Evolutionary conservation across 2,329 filamentous ascomycete species (phyloP), one percentile per base, ranked within the genome.

Genomic region (Arthrinium phaeospermum): DNA sequence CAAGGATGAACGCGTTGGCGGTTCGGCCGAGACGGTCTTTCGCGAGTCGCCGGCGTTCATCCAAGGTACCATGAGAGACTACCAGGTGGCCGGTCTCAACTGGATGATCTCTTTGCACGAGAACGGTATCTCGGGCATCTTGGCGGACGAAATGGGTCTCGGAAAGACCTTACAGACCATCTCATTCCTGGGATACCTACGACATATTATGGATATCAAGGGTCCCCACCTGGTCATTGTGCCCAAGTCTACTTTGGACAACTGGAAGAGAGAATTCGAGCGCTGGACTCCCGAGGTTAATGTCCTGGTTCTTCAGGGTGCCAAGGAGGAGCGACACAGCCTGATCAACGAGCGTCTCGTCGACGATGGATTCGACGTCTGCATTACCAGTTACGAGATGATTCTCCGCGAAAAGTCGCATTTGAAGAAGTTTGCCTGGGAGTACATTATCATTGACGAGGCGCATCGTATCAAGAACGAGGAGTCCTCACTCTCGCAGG

Each of bases 361-460:
- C 24, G 94, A 97, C 73, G 95, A 98, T 81, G 94, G 97, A 76
- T 99, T 99, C 77, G 96, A 99, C 79, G 96, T 98, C 24, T 98
- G 96, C 84, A 94, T 99, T 81, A 99, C 96, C 19, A 98, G 95
- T 82, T 99, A 99, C 84, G 96, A 99, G 82, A 98, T 99, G 96
- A 95, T 99, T 73, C 87, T 99, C 16, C 91, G 96, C 72, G 96
- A 99, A 81, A 98, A 99, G 85, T 88, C 93, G 0, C 94, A 98
- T 77, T 83, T 99, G 76, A 98, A 96, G 85, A 98, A 98, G 82
- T 97, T 99, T 81, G 95, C 96, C 0, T 99, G 96, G 96, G 96
- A 99, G 82, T 99, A 99, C 83, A 99, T 99, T 82, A 98, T 99
- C 77, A 98, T 99, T 75, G 96, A 99, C 79, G 96, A 99, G 84